phyloP scores from a whole-genome alignment of 1,139 yeast species.

The Geotrichum reessii region DNA sequence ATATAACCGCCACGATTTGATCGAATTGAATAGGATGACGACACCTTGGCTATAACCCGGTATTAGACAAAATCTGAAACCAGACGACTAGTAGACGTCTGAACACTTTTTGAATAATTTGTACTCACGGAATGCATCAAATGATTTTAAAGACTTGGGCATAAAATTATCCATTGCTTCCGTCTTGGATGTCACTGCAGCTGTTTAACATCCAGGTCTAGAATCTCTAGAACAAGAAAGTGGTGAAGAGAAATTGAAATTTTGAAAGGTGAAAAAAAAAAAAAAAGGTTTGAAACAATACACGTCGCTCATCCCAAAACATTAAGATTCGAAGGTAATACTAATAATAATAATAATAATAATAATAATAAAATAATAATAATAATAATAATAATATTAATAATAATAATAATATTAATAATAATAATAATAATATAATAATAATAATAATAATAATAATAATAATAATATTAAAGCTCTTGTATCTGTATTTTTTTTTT shows the following conservation, averaged over 20 bases:
- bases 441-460: too few species aligned
- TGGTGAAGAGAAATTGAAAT: not conserved
- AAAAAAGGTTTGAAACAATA: not conserved
- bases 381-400: too few species aligned
- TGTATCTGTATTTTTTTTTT: too few species aligned
- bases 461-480: too few species aligned
- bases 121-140: constrained; percentile 75
- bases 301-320: not conserved
- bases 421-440: too few species aligned
- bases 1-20: constrained; percentile 73
- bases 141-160: constrained; percentile 41
- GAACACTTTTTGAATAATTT: too few species aligned
- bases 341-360: too few species aligned
- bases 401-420: too few species aligned
- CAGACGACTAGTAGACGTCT: too few species aligned
- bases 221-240: not conserved
- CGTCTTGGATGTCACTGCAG: not conserved
- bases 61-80: not conserved
- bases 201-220: not conserved
- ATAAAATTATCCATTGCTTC: constrained; percentile 26
- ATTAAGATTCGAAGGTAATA: not conserved
- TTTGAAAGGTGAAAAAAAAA: not conserved
- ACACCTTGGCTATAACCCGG: constrained; percentile 64
- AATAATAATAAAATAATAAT: too few species aligned
- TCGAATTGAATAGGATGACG: constrained; percentile 66